Evolutionary conservation across 768 basidiomycete genomes (phyloP), one percentile per base, ranked within the genome.

Genomic region (Trametes gibbosa): DNA sequence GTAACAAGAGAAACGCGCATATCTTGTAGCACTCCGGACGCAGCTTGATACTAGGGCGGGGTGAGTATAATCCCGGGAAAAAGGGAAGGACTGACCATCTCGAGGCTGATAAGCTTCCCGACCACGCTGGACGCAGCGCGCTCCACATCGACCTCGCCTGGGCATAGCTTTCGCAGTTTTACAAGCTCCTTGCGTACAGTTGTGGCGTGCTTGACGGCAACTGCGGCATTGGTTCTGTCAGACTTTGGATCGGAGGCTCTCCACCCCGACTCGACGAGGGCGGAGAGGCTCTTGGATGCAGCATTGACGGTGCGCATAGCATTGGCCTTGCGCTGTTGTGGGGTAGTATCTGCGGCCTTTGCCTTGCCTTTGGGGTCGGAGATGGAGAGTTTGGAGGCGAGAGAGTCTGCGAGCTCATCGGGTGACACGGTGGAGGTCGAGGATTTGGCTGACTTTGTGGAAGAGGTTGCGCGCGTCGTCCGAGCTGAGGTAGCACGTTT

Each of bases 281-380:
- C 62, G 5, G 85, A 81, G 12, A 92, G 69, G 0, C 73, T 75
- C 63, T 87, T 87, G 5, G 85, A 82, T 0, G 84, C 80, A 1
- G 76, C 49, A 61, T 92, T 92, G 9, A 90, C 81, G 2, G 76
- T 72, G 21, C 80, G 79, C 90, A 90, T 92, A 1, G 82, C 79
- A 3, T 69, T 61, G 0, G 76, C 61, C 23, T 75, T 76, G 35
- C 69, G 69, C 39, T 79, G 76, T 12, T 48, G 34, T 2, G 47
- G 35, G 5, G 56, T 43, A 1, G 16, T 21, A 52, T 79, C 80
- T 5, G 66, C 45, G 14, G 56, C 56, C 49, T 58, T 65, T 17
- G 45, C 41, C 39, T 65, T 66, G 13, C 59, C 66, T 50, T 66
- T 64, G 13, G 47, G 51, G 34, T 70, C 69, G 6, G 71, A 68